Percentiles rank a stretch among this genome's conserved stretches.
phyloP scores from a whole-genome alignment of 345 rosid species.

The Camelina neglecta region DNA sequence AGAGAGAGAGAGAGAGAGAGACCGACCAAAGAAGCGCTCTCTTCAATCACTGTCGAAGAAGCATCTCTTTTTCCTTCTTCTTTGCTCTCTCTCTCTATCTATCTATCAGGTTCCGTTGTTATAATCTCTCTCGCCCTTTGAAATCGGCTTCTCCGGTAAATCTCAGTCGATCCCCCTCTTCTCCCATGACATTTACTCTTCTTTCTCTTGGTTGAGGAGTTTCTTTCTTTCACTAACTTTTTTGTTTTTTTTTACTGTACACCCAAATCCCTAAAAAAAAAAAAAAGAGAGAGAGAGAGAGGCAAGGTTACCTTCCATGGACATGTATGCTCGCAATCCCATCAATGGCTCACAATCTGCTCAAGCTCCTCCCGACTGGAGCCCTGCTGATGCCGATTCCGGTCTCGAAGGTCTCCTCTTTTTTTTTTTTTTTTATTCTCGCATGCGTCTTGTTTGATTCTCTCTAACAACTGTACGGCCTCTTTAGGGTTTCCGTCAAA shows the following conservation, averaged over 20 bases:
- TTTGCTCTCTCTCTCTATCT: background rate
- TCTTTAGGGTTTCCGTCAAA: slow-evolving; percentile 44
- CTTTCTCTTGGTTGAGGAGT: background rate
- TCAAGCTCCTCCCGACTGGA: slow-evolving; percentile 64
- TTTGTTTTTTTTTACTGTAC: slow-evolving; percentile 46
- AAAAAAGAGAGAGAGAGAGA: background rate
- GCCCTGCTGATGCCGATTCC: slow-evolving; percentile 54
- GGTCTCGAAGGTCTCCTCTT: slow-evolving; percentile 62
- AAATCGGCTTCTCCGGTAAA: slow-evolving; percentile 41
- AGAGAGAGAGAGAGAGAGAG: slow-evolving; percentile 26
- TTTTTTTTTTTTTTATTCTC: background rate
- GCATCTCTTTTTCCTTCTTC: slow-evolving; percentile 19
- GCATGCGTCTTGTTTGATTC: slow-evolving; percentile 20
- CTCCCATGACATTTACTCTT: slow-evolving; percentile 13
- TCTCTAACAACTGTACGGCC: background rate
- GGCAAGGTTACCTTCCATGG: slow-evolving; percentile 45
- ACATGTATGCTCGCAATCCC: slow-evolving; percentile 69
- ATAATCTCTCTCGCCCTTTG: background rate
- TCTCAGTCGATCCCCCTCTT: slow-evolving; percentile 17
- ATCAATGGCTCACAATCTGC: slow-evolving; percentile 66
- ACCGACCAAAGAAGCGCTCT: slow-evolving; percentile 14
- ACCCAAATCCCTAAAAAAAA: slow-evolving; percentile 43
- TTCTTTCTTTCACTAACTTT: slow-evolving; percentile 1
- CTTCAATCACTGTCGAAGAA: slow-evolving; percentile 41
- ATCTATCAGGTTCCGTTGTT: slow-evolving; percentile 17